Evolutionary conservation across 306 rosid genomes (phyloP), one percentile per base, ranked within the genome.

Genomic region (Rosa multiflora): DNA sequence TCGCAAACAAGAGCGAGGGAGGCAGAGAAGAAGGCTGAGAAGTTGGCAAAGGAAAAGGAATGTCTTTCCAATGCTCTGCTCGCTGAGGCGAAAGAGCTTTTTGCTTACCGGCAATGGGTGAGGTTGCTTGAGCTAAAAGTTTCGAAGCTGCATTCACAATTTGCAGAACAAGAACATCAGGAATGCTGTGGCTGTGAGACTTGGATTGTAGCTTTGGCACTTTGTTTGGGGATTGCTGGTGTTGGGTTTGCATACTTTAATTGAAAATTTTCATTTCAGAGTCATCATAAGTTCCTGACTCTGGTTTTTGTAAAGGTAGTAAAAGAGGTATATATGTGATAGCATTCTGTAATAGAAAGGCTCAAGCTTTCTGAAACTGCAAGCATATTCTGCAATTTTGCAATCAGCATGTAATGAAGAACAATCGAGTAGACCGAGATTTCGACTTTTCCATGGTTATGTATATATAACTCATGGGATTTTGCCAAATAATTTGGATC

Each of bases 1-100:
- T 95, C 98, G 8, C 99, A 95, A 39, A 88, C 90, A 6, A 44
- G 98, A 5, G 97, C 92, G 1, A 89, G 99, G 75, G 98, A 89
- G 61, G 96, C 97, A 1, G 94, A 93, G 80, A 86, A 83, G 75
- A 89, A 77, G 88, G 88, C 87, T 12, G 87, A 84, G 29, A 66
- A 26, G 67, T 74, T 96, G 85, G 83, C 44, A 0, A 84, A 70
- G 78, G 97, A 96, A 67, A 90, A 75, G 81, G 93, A 89, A 8
- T 21, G 70, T 63, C 86, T 93, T 18, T 82, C 91, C 4, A 55
- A 75, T 63, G 90, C 86, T 81, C 63, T 96, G 52, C 52, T 91
- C 46, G 85, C 80, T 39, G 94, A 96, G 81, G 92, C 97, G 0
- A 89, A 70, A 78, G 75, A 63, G 75, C 70, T 91, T 67, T 91